Conservation (phyloP, 2,329 filamentous ascomycete species). For the Colletotrichum sidae region DNA sequence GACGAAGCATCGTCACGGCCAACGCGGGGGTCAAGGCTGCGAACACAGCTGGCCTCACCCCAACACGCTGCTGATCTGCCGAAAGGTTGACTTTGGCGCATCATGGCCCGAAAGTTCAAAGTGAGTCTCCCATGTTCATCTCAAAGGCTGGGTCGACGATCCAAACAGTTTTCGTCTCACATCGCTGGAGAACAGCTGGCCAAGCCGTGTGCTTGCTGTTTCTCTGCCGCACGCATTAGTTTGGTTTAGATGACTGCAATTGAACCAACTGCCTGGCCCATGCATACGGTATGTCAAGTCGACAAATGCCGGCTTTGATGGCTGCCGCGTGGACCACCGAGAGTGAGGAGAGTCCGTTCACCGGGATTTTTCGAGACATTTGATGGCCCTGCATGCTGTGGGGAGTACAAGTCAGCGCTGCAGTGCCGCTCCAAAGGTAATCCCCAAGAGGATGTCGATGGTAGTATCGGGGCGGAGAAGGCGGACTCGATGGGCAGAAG, state of each 20-base stretch:
- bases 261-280: neutral
- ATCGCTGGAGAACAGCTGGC: conserved; percentile 17
- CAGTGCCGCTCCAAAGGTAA: conserved; percentile 15
- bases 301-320: conserved; percentile 31
- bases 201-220: conserved; percentile 9
- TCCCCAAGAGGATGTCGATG: neutral
- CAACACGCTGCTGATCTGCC: conserved; percentile 14
- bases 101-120: neutral
- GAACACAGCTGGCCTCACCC: neutral
- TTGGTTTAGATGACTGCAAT: neutral
- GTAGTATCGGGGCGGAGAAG: neutral
- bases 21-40: conserved; percentile 15
- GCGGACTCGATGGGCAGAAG: neutral
- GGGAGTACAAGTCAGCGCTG: conserved; percentile 13
- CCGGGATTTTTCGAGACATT: conserved; percentile 14
- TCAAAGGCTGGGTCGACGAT: conserved; percentile 2
- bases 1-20: conserved; percentile 12
- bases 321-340: conserved; percentile 18
- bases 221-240: conserved; percentile 3
- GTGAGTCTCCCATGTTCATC: conserved; percentile 17
- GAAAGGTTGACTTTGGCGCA: conserved; percentile 1
- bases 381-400: conserved; percentile 12
- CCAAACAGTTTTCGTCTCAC: conserved; percentile 27
- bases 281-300: conserved; percentile 34
- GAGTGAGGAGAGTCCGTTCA: conserved; percentile 7